Percentiles rank a stretch among this genome's conserved stretches.
phyloP scores from a whole-genome alignment of 148 eudicot species.

The Linanthus parryae region DNA sequence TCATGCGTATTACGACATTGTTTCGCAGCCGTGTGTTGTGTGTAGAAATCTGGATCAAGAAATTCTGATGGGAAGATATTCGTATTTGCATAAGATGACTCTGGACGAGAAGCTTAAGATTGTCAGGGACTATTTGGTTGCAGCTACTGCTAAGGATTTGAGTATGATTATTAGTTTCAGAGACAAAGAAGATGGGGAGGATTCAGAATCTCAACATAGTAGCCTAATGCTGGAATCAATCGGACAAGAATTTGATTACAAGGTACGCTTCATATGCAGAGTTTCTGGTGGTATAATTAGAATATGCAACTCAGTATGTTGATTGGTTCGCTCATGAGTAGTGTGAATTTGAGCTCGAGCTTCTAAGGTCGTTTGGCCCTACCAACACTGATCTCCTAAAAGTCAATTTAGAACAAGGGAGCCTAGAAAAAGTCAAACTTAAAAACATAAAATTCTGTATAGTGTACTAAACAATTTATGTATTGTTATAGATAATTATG shows the following conservation, averaged over 20 bases:
- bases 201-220: constrained; percentile 29
- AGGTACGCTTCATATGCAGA: too few species aligned
- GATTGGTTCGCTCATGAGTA: not conserved
- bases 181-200: constrained; percentile 38
- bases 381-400: not conserved
- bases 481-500: too few species aligned
- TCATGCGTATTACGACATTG: constrained; percentile 76
- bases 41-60: constrained; percentile 38
- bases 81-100: constrained; percentile 51
- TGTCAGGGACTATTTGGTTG: constrained; percentile 68
- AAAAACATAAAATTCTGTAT: too few species aligned
- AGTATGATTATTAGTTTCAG: constrained; percentile 81
- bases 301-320: not conserved
- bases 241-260: constrained; percentile 57
- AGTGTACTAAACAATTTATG: too few species aligned
- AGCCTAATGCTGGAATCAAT: constrained; percentile 47
- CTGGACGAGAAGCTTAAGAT: constrained; percentile 58
- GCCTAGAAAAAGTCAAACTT: too few species aligned
- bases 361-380: not conserved
- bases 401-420: not conserved
- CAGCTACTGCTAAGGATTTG: constrained; percentile 91
- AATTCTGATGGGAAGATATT: constrained; percentile 21
- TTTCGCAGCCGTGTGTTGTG: constrained; percentile 70
- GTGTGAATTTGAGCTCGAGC: not conserved
- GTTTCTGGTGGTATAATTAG: too few species aligned